Base-by-base conservation (phyloP, 306 rosid species). In the Morella rubra region DNA sequence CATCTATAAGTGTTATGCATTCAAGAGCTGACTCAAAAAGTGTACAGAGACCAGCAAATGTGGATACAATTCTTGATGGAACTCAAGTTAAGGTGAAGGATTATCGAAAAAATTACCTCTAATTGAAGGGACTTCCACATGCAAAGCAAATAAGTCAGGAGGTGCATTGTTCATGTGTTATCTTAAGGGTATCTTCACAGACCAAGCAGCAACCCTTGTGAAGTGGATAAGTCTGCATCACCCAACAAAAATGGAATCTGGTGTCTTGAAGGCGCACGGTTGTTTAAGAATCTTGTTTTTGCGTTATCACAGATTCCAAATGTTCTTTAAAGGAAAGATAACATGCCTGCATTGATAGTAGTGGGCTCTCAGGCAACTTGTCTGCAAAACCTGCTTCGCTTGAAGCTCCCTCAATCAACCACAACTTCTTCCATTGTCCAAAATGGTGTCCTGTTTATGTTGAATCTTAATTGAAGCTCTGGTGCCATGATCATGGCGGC, bases 201-300 rank as follows among this genome's bases (percentile, higher is more conserved):
- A 32, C 37, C 37, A 32, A 20, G n/a, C 67, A 60, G 1, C 4
- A 27, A 32, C 14, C 68, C 44, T 27, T 61, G 32, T 4, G 68
- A 37, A 15, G 47, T 15, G 45, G 14, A 40, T 16, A 64, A 11
- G 65, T 56, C 55, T 67, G 76, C 58, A 64, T 61, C 14, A 46
- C 47, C 85, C 85, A 77, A 75, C 74, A 22, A 45, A 73, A 55
- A 18, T n/a, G 55, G 81, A 81, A 81, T 72, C 81, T 20, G 81
- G 73, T 81, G 44, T 77, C 60, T 76, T 47, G 44, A 55, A 81
- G 56, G 78, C n/a, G 13, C 24, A 27, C 27, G 66, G 37, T 67
- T 41, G 69, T 56, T 46, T 10, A 16, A 8, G 55, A 47, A 20
- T 56, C 67, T 54, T 18, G 7, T 18, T 59, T 65, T 74, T 37